phyloP scores from a whole-genome alignment of 2,329 filamentous ascomycete species.

The Amphichorda felina region DNA sequence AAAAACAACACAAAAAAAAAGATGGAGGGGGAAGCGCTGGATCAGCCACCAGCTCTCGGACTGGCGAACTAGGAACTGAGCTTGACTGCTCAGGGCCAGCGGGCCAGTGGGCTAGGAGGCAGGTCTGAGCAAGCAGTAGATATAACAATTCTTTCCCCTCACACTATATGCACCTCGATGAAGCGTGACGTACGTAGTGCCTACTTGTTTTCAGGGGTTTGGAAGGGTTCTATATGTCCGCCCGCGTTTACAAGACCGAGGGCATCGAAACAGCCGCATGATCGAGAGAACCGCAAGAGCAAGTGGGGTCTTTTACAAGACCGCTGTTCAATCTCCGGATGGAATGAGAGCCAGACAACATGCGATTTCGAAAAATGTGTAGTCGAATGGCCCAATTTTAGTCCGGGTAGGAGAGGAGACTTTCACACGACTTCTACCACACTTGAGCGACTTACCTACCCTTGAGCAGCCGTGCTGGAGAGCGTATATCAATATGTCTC shows the following conservation, averaged over 20 bases:
- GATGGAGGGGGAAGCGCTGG: background rate
- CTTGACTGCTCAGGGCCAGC: background rate
- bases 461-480: too few species aligned
- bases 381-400: slow-evolving; percentile 26
- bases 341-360: slow-evolving; percentile 16
- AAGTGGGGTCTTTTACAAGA: background rate
- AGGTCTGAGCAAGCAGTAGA: background rate
- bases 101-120: background rate
- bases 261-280: background rate
- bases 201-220: background rate
- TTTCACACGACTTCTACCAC: background rate
- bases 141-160: background rate
- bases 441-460: too few species aligned
- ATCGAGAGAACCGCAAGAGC: background rate
- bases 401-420: too few species aligned
- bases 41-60: background rate
- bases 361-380: slow-evolving; percentile 9
- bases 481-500: too few species aligned
- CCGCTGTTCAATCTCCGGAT: slow-evolving; percentile 10
- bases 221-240: background rate
- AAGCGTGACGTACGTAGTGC: too few species aligned
- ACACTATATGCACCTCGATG: background rate
- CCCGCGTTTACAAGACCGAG: slow-evolving; percentile 1
- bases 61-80: background rate
- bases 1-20: background rate